Evolutionary conservation across 2,329 filamentous ascomycete genomes (phyloP), one percentile per base, ranked within the genome.

Genomic region (Zymoseptoria crescenta): DNA sequence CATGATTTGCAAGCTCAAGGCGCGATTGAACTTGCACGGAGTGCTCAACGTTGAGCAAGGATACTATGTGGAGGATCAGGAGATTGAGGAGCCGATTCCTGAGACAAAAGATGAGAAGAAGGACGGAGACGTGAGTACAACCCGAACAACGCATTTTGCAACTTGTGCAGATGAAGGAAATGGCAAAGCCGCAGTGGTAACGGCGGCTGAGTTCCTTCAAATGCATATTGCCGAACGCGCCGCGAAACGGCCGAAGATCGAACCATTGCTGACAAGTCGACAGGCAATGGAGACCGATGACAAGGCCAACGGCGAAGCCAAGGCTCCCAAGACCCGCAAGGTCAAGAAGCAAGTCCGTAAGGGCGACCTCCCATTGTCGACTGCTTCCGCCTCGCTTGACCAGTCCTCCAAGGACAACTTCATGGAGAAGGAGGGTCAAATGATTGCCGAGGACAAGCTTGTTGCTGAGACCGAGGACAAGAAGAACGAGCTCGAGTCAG

Each of bases 1-100:
- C 76, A 97, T 99, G 93, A 95, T 97, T 72, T 99, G 94, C 87
- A 99, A 99, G 81, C 87, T 99, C 63, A 97, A 97, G 84, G 93
- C 94, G 53, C 87, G 94, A 64, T 84, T 99, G 58, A 99, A 99
- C 79, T 84, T 97, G 65, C 92, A 97, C 79, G 94, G 94, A 75
- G 85, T 99, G 60, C 81, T 99, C 66, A 97, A 97, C 73, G 88
- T 99, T 45, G 94, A 99, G 80, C 92, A 87, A 64, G 94, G 92
- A 62, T 99, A 99, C 81, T 97, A 91, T 71, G 94, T 99, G 56
- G 94, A 99, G 80, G 94, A 99, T 74, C 86, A 95, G 72, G 94
- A 99, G 78, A 87, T 97, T 58, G 94, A 99, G 79, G 92, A 96
- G 80, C 90, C 93, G 64, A 81, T 96, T 63, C 87, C 89, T 63